Base-by-base conservation (phyloP, 1,139 yeast genomes). In the Taphrina flavorubra region DNA sequence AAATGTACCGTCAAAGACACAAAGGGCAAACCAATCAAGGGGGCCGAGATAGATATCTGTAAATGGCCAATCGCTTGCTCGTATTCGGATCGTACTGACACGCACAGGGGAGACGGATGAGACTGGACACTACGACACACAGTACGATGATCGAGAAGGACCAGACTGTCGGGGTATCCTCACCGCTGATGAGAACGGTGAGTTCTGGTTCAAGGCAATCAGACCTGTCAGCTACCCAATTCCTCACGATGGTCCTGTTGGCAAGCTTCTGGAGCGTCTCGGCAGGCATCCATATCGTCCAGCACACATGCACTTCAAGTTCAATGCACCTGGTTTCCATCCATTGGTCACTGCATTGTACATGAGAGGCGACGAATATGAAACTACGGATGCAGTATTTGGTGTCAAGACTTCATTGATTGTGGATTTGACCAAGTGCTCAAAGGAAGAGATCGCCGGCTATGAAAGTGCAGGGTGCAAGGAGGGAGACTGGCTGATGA, bases 221-320 rank as follows among this genome's bases (percentile, higher is more conserved):
- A 75, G 74, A 39, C 82, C 82, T 6, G 79, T 79, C 7, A 75
- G 81, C 39, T 79, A 79, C 68, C 81, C 81, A 16, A 79, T 79
- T 69, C 82, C 81, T 13, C 78, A 77, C 71, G 81, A 79, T 73
- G 82, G 82, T 1, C 82, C 82, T 2, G 81, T 79, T 10, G 82
- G 82, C 16, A 72, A 74, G 58, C 71, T 79, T 63, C 74, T 79
- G 67, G 73, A 76, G 65, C 61, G 67, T 36, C 75, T 79, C 68
- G 77, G 76, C 65, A 75, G 81, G 70, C 82, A 79, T 70, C 82
- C 82, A 49, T 77, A 74, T 72, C 75, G 82, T 68, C 82, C 82
- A 13, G 77, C 80, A 7, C 82, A 80, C 69, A 75, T 79, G 57
- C 82, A 79, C 72, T 80, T 78, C 70, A 73, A 75, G 70, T 77